These are phyloP conservation scores for Zymoseptoria tritici DNA, from an alignment of 2,329 filamentous ascomycete genomes.

Conservation along the genomic window DNA sequence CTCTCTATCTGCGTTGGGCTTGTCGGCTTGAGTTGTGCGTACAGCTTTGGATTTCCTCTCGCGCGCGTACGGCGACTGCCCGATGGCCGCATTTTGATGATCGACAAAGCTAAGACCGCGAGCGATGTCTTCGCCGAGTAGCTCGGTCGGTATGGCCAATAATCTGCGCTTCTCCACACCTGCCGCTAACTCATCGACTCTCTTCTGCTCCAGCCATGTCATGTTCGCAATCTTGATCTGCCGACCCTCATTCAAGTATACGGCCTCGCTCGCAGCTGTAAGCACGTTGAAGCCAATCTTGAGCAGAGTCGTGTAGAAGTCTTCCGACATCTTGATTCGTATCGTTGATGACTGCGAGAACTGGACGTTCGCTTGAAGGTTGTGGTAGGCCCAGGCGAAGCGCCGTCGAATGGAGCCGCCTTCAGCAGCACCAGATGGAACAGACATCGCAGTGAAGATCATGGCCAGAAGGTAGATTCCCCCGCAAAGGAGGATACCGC, in stretches of 20 bases:
- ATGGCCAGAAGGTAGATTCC: slow-evolving; percentile 73
- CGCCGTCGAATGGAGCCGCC: slow-evolving; percentile 50
- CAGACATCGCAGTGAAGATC: slow-evolving; percentile 62
- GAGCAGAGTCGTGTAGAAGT: slow-evolving; percentile 88
- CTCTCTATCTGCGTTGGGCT: slow-evolving; percentile 27
- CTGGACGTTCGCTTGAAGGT: slow-evolving; percentile 87
- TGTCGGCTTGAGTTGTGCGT: slow-evolving; percentile 14
- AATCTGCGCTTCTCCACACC: slow-evolving; percentile 33
- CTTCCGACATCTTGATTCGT: slow-evolving; percentile 76
- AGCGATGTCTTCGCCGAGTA: slow-evolving; percentile 36
- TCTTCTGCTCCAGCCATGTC: slow-evolving; percentile 90
- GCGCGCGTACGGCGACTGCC: slow-evolving; percentile 52
- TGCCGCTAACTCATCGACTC: slow-evolving; percentile 65
- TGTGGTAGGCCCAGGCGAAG: slow-evolving; percentile 65
- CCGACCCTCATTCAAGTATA: slow-evolving; percentile 86
- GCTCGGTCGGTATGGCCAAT: slow-evolving; percentile 35
- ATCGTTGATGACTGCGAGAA: slow-evolving; percentile 60
- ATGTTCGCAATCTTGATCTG: slow-evolving; percentile 63
- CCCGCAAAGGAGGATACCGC: slow-evolving; percentile 68
- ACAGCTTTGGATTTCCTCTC: slow-evolving; percentile 50
- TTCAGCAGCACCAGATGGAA: slow-evolving; percentile 45
- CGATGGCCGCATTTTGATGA: slow-evolving; percentile 27
- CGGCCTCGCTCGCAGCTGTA: slow-evolving; percentile 89
- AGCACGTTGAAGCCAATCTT: slow-evolving; percentile 81
- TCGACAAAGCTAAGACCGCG: slow-evolving; percentile 28